These are phyloP conservation scores for Teunomyces funiuensis DNA, from an alignment of 805 yeast genomes.

Conservation along the genomic window DNA sequence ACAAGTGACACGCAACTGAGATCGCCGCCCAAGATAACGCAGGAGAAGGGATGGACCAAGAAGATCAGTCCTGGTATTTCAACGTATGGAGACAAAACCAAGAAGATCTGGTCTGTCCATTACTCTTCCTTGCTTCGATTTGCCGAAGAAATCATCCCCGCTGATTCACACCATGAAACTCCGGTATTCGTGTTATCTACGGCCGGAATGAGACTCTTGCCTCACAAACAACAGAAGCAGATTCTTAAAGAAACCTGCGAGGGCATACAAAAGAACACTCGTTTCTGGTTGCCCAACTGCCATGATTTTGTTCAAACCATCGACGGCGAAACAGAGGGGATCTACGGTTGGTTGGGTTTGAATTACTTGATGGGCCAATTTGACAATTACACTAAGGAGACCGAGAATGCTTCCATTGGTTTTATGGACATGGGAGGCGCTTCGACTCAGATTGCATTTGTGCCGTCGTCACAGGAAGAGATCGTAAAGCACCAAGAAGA, in stretches of 20 bases:
- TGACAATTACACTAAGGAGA: conserved; percentile 40
- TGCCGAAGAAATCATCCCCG: conserved; percentile 73
- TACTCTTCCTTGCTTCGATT: conserved; percentile 60
- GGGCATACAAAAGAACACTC: conserved; percentile 50
- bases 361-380: conserved; percentile 77
- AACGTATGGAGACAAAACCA: conserved; percentile 49
- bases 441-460: conserved; percentile 92
- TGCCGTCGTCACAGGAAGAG: conserved; percentile 66
- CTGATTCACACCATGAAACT: conserved; percentile 56
- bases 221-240: conserved; percentile 48
- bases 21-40: conserved; percentile 68
- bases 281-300: conserved; percentile 61
- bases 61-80: conserved; percentile 88
- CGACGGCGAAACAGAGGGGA: conserved; percentile 92
- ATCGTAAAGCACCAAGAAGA: conserved; percentile 68
- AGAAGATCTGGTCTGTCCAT: conserved; percentile 69
- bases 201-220: conserved; percentile 90
- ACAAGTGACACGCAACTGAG: conserved; percentile 33
- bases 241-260: conserved; percentile 64
- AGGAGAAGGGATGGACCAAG: conserved; percentile 64
- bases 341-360: conserved; percentile 93
- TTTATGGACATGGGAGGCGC: conserved; percentile 99
- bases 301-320: conserved; percentile 75
- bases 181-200: conserved; percentile 93
- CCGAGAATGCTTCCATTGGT: conserved; percentile 66